A percentile compares a stretch with the other conserved stretches of the same genome.
Conservation (phyloP, 2,329 filamentous ascomycete species). For the Fusarium begoniae region DNA sequence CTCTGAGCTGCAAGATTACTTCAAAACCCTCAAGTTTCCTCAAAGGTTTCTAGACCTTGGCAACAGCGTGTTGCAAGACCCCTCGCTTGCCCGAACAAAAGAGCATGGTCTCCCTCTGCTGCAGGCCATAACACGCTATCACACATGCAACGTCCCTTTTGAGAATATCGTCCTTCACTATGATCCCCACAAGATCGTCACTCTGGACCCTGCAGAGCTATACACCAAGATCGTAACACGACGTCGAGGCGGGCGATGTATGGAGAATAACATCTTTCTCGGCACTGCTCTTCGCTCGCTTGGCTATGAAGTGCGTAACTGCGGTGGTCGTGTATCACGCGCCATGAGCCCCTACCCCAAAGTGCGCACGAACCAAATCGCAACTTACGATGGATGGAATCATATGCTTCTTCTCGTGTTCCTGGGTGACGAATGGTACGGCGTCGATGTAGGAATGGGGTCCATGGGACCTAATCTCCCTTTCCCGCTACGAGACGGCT, state of each 20-base stretch:
- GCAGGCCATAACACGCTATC: background rate
- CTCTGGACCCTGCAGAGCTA: background rate
- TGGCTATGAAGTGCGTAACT: background rate
- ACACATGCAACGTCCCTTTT: background rate
- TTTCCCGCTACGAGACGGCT: background rate
- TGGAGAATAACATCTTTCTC: background rate
- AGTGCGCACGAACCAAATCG: background rate
- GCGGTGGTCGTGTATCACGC: background rate
- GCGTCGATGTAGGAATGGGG: background rate
- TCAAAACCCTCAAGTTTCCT: background rate
- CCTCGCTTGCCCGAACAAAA: background rate
- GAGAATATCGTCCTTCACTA: background rate
- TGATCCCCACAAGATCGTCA: background rate
- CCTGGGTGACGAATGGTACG: background rate
- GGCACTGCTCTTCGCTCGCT: background rate
- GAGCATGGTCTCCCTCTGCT: background rate
- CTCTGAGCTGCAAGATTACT: background rate
- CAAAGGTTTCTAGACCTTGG: background rate
- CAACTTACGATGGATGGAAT: background rate
- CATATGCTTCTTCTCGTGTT: background rate
- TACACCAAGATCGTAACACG: background rate
- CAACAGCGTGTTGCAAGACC: background rate
- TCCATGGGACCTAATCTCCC: background rate
- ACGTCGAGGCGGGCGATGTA: background rate
- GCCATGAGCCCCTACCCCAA: background rate